Evolutionary conservation across 352 stramenopile genomes (phyloP).

Genomic region (Globisporangium perplexum): DNA sequence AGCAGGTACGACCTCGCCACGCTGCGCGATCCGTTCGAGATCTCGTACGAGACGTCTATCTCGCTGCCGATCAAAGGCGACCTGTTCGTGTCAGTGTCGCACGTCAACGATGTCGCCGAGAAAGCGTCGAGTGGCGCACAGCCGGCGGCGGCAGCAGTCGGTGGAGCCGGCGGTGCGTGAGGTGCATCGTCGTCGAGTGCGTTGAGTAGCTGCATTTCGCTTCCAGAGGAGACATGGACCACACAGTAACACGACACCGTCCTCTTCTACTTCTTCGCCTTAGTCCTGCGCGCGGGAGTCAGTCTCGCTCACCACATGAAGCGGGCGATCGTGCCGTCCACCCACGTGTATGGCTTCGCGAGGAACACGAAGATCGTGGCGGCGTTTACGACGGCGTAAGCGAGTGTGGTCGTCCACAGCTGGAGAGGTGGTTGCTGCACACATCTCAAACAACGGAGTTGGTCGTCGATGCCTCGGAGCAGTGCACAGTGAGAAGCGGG

Average conservation of each 20-base stretch:
- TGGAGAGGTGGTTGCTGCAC: slow-evolving; percentile 50
- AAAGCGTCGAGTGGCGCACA: neutral
- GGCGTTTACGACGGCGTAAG: slow-evolving; percentile 56
- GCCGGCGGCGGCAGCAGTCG: neutral
- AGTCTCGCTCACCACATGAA: slow-evolving; percentile 82
- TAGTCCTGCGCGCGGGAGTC: no score
- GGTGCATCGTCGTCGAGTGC: no score
- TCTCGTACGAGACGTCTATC: slow-evolving; percentile 33
- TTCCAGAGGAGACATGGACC: no score
- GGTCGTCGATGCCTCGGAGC: neutral
- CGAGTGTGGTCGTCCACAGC: slow-evolving; percentile 28
- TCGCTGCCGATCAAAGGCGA: slow-evolving; percentile 36
- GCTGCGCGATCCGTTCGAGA: slow-evolving; percentile 21
- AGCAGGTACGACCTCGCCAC: slow-evolving; percentile 28
- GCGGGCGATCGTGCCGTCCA: slow-evolving; percentile 64
- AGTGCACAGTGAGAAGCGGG: no score
- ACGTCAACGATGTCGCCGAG: slow-evolving; percentile 2
- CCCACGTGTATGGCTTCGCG: slow-evolving; percentile 64
- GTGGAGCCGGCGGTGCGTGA: slow-evolving; percentile 15
- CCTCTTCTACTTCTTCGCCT: no score
- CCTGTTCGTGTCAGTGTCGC: slow-evolving; percentile 19
- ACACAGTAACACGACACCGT: no score
- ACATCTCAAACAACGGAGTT: neutral
- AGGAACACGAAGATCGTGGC: slow-evolving; percentile 73
- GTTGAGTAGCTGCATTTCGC: no score